Evolutionary conservation across 352 stramenopile genomes (phyloP), one percentile per base, ranked within the genome.

Genomic region (Saprolegnia diclina): DNA sequence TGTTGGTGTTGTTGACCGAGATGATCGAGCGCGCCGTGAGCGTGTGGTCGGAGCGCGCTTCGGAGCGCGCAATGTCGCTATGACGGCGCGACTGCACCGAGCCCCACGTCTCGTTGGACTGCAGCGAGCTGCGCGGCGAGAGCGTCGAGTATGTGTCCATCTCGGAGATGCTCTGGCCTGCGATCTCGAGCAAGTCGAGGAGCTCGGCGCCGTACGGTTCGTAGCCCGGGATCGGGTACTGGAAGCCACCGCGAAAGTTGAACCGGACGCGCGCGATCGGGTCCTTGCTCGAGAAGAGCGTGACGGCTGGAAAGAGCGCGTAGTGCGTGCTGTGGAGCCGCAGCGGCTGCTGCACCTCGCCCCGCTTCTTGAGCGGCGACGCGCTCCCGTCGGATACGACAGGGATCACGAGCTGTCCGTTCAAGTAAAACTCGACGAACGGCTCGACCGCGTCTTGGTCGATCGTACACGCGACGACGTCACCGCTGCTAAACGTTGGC

Each of bases 211-310:
- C 84, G 48, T 90, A 92, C 0, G 84, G 80, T 56, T 92, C 84
- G 21, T 88, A 91, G 2, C 79, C 80, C 16, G 56, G n/a, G 54
- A 92, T 75, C 24, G 82, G 80, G 55, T 83, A 92, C 44, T 74
- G 76, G 62, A 92, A 92, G 71, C 74, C 73, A 63, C 84, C 81
- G 57, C 80, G 82, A 73, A 92, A 92, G 70, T 92, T 91, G 74
- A 91, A 82, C 35, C 74, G 79, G 66, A 90, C 80, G 73, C 80
- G 77, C 73, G 83, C 88, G 62, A 82, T 81, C 10, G 83, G 82
- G 56, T 88, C 87, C 59, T 83, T 80, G 13, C 77, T 85, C 44
- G 84, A 90, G 64, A 90, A 91, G 80, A 91, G 87, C n/a, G 81
- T 88, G 6, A 89, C 77, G 1, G 83, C 82, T 0, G 84, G 84